Evolutionary conservation across 306 rosid genomes (phyloP), one percentile per base, ranked within the genome.

Genomic region (Pyrus bretschneideri): DNA sequence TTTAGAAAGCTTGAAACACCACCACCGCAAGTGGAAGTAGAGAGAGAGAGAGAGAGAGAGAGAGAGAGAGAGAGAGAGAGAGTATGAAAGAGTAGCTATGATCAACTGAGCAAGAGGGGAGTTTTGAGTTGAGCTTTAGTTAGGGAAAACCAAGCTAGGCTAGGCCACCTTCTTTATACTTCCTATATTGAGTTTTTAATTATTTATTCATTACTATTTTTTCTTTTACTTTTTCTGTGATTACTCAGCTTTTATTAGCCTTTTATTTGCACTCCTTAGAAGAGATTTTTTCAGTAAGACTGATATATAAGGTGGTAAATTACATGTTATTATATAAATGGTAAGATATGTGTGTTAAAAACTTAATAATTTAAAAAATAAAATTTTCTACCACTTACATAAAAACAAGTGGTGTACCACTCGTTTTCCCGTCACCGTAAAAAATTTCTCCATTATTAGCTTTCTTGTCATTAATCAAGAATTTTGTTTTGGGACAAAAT

Each of bases 91-190:
- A 54, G 45, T 68, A 67, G 70, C 13, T 52, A 51, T 51, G 55
- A 30, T 61, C 67, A 62, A 22, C 45, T 31, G 14, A 31, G 46
- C 60, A 77, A 67, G 83, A 14, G 38, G 35, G 5, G 44, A 51
- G 72, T 57, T 68, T 82, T 58, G 10, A 40, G 83, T 67, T 69
- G 25, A 76, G 87, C 33, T 79, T 84, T 85, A 62, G 90, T 84
- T 86, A 62, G 90, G 79, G 42, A 82, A 71, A 78, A 78, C 79
- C 79, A 87, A 49, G 71, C 85, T 72, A 79, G 75, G 76, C 76
- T 83, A 77, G 79, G 69, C 79, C 66, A 19, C 89, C 85, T 85
- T 84, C 91, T 89, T 91, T 91, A 91, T 91, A 87, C 86, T 81
- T 84, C 88, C 79, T 65, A 61, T 74, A 29, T 65, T 71, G 23